Evolutionary conservation across 2,329 filamentous ascomycete species (phyloP).

Genomic region (Pseudogymnoascus sp.): DNA sequence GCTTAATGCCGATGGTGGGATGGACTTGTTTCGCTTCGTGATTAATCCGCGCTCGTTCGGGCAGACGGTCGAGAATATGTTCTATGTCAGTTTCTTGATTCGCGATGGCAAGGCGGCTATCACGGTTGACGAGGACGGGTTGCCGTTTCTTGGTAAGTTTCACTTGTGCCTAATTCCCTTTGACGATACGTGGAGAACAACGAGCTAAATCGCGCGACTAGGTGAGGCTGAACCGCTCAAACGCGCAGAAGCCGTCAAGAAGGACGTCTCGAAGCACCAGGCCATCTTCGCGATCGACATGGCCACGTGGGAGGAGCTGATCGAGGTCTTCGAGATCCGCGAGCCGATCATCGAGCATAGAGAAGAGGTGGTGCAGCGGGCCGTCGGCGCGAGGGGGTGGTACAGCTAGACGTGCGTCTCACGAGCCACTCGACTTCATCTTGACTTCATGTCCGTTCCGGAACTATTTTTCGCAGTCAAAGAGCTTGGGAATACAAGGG

Average conservation of each 20-base stretch:
- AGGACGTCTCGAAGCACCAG: conserved; percentile 63
- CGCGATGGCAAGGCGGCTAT: conserved; percentile 73
- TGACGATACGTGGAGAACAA: conserved; percentile 36
- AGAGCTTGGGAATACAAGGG: neutral
- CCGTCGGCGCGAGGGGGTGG: conserved; percentile 12
- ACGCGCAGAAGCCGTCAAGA: conserved; percentile 28
- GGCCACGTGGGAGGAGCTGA: conserved; percentile 69
- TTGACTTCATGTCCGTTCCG: neutral
- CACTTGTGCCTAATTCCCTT: neutral
- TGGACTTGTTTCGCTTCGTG: conserved; percentile 77
- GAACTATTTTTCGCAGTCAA: neutral
- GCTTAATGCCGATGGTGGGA: conserved; percentile 58
- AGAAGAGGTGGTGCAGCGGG: conserved; percentile 36
- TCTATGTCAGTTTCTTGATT: conserved; percentile 92
- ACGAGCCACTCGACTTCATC: neutral
- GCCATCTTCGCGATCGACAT: conserved; percentile 85
- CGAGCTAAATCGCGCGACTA: conserved; percentile 34
- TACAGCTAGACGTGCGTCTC: conserved; percentile 14
- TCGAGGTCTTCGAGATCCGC: conserved; percentile 66
- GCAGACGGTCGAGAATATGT: conserved; percentile 93
- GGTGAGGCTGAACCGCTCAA: conserved; percentile 14
- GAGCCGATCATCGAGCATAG: conserved; percentile 80
- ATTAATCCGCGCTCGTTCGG: conserved; percentile 86
- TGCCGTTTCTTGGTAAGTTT: conserved; percentile 72
- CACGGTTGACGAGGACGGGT: conserved; percentile 58